Evolutionary conservation across 352 stramenopile species (phyloP).

Genomic region (Plasmopara viticola): DNA sequence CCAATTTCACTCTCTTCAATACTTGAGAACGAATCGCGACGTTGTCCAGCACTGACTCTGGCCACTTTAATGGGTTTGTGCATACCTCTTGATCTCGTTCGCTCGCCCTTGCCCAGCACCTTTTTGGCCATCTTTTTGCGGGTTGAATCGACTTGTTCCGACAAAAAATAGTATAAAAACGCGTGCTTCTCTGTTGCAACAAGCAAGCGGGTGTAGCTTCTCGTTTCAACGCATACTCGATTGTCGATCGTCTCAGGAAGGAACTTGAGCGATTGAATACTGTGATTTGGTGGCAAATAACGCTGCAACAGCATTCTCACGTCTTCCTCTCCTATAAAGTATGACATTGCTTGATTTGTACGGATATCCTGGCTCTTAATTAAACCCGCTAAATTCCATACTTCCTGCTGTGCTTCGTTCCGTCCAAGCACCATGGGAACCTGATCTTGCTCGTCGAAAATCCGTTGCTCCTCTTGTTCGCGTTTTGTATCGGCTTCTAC

Average conservation of each 20-base stretch:
- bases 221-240: constrained; percentile 58
- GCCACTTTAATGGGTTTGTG: constrained; percentile 37
- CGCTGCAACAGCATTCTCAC: constrained; percentile 67
- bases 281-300: constrained; percentile 70
- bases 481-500: constrained; percentile 34
- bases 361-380: constrained; percentile 72
- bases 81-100: constrained; percentile 36
- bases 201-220: constrained; percentile 71
- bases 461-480: constrained; percentile 42
- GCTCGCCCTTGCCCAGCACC: constrained; percentile 47
- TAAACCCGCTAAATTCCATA: constrained; percentile 62
- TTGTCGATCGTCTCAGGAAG: constrained; percentile 82
- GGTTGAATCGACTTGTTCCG: constrained; percentile 56
- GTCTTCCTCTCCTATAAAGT: constrained; percentile 53
- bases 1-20: constrained; percentile 19
- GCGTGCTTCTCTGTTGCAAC: constrained; percentile 55
- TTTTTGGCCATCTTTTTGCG: constrained; percentile 78
- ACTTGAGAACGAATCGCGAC: constrained; percentile 34
- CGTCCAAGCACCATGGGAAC: constrained; percentile 53
- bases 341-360: constrained; percentile 75
- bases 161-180: constrained; percentile 83
- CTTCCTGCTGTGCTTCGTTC: constrained; percentile 72
- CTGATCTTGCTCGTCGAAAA: constrained; percentile 53
- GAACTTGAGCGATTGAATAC: constrained; percentile 61
- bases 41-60: constrained; percentile 21